Conservation (phyloP, 208 protist species). For the Wallacemonas collosoma region DNA sequence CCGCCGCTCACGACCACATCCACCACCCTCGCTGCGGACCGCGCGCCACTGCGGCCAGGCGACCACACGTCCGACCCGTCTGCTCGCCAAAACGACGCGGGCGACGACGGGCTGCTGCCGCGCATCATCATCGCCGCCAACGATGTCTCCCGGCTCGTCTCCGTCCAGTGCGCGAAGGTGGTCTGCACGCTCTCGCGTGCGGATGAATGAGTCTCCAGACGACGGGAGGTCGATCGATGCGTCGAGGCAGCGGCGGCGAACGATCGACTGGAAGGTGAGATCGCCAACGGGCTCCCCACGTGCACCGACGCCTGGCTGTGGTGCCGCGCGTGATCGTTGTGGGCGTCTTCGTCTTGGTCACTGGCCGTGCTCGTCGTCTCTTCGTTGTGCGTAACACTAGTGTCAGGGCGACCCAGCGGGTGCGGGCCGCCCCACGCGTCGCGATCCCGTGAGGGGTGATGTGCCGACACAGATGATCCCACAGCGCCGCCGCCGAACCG, state of each 20-base stretch:
- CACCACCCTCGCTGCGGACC: not conserved
- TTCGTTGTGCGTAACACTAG: not conserved
- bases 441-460: not conserved
- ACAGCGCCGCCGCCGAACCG: too few relatives aligned
- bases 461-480: too few relatives aligned
- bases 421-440: not conserved
- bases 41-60: not conserved
- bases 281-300: conserved; percentile 4
- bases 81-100: too few relatives aligned
- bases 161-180: not conserved
- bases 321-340: not conserved
- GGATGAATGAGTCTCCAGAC: too few relatives aligned
- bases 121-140: too few relatives aligned
- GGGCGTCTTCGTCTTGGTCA: not conserved
- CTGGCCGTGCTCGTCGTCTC: not conserved
- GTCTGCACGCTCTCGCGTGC: not conserved
- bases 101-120: too few relatives aligned
- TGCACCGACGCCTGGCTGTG: not conserved
- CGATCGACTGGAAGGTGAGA: not conserved
- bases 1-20: not conserved
- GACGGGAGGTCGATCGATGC: too few relatives aligned
- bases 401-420: not conserved
- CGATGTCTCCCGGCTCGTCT: too few relatives aligned
- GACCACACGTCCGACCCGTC: too few relatives aligned
- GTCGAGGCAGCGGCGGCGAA: not conserved